phyloP scores from a whole-genome alignment of 2,329 filamentous ascomycete genomes.

The Alternaria sp. region DNA sequence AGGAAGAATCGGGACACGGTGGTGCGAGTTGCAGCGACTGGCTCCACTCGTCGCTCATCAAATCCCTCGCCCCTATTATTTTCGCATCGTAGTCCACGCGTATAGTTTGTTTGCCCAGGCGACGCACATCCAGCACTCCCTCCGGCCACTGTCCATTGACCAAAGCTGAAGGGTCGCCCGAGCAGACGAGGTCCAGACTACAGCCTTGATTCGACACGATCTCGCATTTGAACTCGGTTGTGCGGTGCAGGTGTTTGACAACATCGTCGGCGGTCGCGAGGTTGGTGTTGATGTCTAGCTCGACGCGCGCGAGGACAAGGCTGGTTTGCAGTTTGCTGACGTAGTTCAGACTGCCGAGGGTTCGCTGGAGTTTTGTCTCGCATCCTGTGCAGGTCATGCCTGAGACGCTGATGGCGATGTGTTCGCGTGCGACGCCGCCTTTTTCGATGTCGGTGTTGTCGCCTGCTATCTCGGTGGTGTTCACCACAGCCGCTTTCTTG shows the following conservation, averaged over 20 bases:
- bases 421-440: constrained; percentile 51
- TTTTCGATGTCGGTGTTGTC: constrained; percentile 26
- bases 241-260: constrained; percentile 60
- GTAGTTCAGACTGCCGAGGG: constrained; percentile 56
- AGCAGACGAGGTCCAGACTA: constrained; percentile 28
- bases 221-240: constrained; percentile 68
- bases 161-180: constrained; percentile 8
- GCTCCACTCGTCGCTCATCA: constrained; percentile 49
- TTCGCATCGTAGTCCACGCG: constrained; percentile 57
- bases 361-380: constrained; percentile 67
- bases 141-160: constrained; percentile 30
- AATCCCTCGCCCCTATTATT: constrained; percentile 56
- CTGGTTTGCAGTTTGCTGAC: constrained; percentile 68
- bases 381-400: constrained; percentile 80
- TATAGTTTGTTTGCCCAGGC: constrained; percentile 31
- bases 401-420: constrained; percentile 66
- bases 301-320: constrained; percentile 68
- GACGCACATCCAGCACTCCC: constrained; percentile 26
- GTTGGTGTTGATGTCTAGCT: constrained; percentile 64
- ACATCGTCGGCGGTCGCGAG: constrained; percentile 44
- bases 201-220: constrained; percentile 31
- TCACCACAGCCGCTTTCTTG: neutral
- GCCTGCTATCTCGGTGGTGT: neutral
- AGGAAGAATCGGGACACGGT: constrained; percentile 52
- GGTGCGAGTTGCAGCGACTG: constrained; percentile 53